Evolutionary conservation across 305 asterid genomes (phyloP).

Genomic region (Fraxinus nigra): DNA sequence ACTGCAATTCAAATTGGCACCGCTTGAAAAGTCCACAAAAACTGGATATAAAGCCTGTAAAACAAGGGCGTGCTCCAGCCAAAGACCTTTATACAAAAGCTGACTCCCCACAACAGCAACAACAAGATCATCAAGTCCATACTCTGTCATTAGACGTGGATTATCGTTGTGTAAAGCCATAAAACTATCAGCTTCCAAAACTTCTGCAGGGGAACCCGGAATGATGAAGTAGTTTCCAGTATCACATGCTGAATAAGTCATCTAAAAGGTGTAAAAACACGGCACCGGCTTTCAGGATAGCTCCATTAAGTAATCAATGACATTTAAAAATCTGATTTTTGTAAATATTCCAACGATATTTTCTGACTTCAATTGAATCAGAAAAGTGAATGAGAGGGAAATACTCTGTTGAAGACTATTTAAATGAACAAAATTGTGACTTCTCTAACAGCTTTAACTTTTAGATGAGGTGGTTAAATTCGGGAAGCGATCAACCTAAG

Average conservation of each 20-base stretch:
- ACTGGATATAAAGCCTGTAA: conserved; percentile 72
- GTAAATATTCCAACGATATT: background rate
- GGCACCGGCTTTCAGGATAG: background rate
- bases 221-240: conserved; percentile 88
- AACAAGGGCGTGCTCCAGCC: conserved; percentile 92
- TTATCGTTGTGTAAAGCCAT: conserved; percentile 32
- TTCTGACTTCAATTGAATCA: background rate
- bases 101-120: conserved; percentile 75
- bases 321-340: background rate
- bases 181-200: conserved; percentile 53
- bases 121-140: conserved; percentile 49
- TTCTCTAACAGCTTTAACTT: background rate
- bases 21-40: conserved; percentile 39
- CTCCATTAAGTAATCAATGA: background rate
- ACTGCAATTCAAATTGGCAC: conserved; percentile 39
- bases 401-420: background rate
- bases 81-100: conserved; percentile 67
- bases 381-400: background rate
- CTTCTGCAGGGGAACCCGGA: conserved; percentile 78
- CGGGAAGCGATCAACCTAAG: background rate
- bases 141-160: conserved; percentile 36
- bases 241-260: conserved; percentile 68
- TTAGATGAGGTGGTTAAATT: background rate
- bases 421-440: background rate
- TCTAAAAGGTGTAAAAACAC: conserved; percentile 43